Evolutionary conservation across 2,329 filamentous ascomycete species (phyloP), one percentile per base, ranked within the genome.

Genomic region (Clarireedia homoeocarpa): DNA sequence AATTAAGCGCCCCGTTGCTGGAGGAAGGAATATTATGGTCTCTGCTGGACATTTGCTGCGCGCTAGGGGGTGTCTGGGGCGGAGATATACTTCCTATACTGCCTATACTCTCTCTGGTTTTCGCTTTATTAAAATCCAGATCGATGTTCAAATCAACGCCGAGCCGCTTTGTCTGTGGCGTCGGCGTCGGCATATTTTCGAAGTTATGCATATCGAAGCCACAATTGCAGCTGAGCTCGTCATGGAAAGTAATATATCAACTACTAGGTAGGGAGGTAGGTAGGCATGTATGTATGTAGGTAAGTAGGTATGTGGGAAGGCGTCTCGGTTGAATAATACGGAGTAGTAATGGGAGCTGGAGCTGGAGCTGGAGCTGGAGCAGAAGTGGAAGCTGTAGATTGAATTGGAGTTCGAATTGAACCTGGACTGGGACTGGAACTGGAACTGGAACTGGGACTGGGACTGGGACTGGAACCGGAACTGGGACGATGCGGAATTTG

Each of bases 121-220:
- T 46, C 23, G 17, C n/a, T 44, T 17, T 17, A 23, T 44, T 17
- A 17, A 20, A 46, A 27, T 24, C 44, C 9, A 26, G 65, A 55
- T 68, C 65, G 38, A 68, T 42, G 48, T 66, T 66, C 51, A 68
- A 53, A 27, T 63, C 62, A 27, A 62, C 60, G 44, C 66, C 65
- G 44, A 61, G 58, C 45, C 65, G 65, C 61, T 65, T 66, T 56
- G 62, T 59, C 7, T 30, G 27, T n/a, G 63, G 58, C 17, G 63
- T 58, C 27, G 64, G 58, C 40, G 56, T 57, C 26, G 60, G 56
- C 49, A 48, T 56, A 46, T 65, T 64, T 50, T 67, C 65, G 57
- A 59, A 58, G 4, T 62, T 64, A 54, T 67, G 66, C 65, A 67
- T 67, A 46, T 61, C 63, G 60, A 47, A 46, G 51, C 54, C 50